Conservation (phyloP, 768 basidiomycete species). For the Exsudoporus frostii region DNA sequence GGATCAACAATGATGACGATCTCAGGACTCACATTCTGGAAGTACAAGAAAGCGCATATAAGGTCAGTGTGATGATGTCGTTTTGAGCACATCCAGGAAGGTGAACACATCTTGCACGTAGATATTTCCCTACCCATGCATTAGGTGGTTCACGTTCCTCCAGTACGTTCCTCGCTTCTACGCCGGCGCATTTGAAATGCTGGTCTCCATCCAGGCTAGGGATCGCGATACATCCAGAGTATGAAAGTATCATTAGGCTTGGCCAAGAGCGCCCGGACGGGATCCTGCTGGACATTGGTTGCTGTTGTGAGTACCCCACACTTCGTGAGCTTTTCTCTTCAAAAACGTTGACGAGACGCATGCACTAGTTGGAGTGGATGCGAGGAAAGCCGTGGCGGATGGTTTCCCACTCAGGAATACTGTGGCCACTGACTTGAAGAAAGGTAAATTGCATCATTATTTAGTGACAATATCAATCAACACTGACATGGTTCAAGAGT, state of each 20-base stretch:
- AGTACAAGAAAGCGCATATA: constrained; percentile 30
- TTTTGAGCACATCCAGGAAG: neutral
- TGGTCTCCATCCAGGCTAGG: constrained; percentile 6
- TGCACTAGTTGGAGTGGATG: constrained; percentile 30
- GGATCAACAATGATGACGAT: constrained; percentile 26
- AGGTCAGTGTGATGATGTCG: constrained; percentile 13
- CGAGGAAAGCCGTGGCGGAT: constrained; percentile 39
- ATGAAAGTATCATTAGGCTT: constrained; percentile 31
- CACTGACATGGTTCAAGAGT: constrained; percentile 36
- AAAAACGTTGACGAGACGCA: neutral
- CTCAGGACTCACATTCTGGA: constrained; percentile 30
- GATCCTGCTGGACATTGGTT: constrained; percentile 45
- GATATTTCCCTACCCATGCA: constrained; percentile 30
- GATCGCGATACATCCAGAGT: constrained; percentile 15
- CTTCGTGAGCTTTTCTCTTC: neutral
- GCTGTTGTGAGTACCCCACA: constrained; percentile 36
- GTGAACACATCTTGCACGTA: neutral
- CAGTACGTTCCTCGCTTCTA: constrained; percentile 3
- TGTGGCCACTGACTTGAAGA: constrained; percentile 37
- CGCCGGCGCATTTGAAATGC: neutral
- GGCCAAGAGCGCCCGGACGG: constrained; percentile 35
- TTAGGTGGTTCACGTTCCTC: constrained; percentile 24
- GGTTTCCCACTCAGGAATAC: constrained; percentile 41
- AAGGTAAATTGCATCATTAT: constrained; percentile 27
- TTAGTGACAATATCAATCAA: neutral